Conservation (phyloP, 441 rosid species). For the Erodium moschatum region DNA sequence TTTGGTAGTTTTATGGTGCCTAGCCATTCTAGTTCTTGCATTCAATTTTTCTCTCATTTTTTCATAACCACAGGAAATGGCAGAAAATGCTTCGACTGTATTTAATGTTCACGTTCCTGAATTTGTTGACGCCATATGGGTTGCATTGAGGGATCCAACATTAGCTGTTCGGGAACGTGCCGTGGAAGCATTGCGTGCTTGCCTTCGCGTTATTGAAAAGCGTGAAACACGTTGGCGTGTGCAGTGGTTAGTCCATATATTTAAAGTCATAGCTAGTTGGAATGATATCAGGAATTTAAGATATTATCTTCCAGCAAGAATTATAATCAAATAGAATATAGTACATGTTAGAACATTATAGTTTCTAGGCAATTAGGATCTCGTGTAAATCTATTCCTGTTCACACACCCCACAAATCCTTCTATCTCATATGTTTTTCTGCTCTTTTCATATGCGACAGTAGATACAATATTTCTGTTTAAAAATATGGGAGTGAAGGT, state of each 20-base stretch:
- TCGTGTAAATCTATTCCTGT: too few relatives aligned
- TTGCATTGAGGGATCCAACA: conserved; percentile 91
- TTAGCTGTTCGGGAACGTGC: conserved; percentile 82
- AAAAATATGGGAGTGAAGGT: too few relatives aligned
- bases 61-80: conserved; percentile 60
- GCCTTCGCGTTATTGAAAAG: conserved; percentile 96
- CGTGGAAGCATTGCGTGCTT: conserved; percentile 98
- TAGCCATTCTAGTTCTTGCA: not conserved
- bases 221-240: conserved; percentile 99
- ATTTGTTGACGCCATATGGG: conserved; percentile 98
- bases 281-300: not conserved
- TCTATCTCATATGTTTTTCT: too few relatives aligned
- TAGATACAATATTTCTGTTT: too few relatives aligned
- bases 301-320: not conserved
- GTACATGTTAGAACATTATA: not conserved
- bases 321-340: not conserved
- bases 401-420: too few relatives aligned
- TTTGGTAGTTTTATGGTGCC: not conserved
- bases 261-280: not conserved
- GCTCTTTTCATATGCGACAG: too few relatives aligned
- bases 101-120: conserved; percentile 95
- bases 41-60: not conserved
- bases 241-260: conserved; percentile 61
- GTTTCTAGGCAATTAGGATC: too few relatives aligned
- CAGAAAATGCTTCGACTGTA: conserved; percentile 98